A percentile compares a stretch with the other conserved stretches of the same genome.
These are phyloP conservation scores for Globisporangium polare DNA, from an alignment of 352 stramenopile genomes.

Conservation along the genomic window DNA sequence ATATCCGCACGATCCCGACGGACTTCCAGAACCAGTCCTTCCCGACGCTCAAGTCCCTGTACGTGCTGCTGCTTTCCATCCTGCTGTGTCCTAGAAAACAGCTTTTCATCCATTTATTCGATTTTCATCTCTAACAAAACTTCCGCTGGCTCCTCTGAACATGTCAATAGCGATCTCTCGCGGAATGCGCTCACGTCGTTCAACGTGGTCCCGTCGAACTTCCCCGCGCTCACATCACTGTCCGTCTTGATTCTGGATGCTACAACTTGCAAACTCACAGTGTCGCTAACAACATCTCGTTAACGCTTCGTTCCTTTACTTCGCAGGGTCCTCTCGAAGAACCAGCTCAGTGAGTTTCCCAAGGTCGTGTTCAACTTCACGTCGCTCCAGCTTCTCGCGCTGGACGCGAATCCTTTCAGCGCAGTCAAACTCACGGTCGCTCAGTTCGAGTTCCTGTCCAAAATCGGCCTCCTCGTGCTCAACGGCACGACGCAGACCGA, in stretches of 20 bases:
- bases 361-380: slow-evolving; percentile 52
- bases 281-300: neutral
- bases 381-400: slow-evolving; percentile 40
- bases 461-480: slow-evolving; percentile 43
- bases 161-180: slow-evolving; percentile 35
- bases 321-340: slow-evolving; percentile 40
- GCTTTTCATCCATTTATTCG: neutral
- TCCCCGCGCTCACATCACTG: slow-evolving; percentile 42
- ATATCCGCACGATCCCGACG: slow-evolving; percentile 26
- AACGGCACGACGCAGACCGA: slow-evolving; percentile 48
- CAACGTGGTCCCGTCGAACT: slow-evolving; percentile 27
- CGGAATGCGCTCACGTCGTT: slow-evolving; percentile 40
- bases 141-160: neutral
- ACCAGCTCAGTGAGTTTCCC: slow-evolving; percentile 42
- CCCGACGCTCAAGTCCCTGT: slow-evolving; percentile 47
- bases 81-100: neutral
- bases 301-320: neutral
- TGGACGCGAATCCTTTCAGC: slow-evolving; percentile 53
- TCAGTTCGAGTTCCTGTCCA: slow-evolving; percentile 56
- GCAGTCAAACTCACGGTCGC: slow-evolving; percentile 36
- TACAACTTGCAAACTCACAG: neutral
- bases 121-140: neutral
- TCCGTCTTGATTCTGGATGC: slow-evolving; percentile 16
- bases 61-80: too few species aligned
- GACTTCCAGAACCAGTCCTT: slow-evolving; percentile 42